Percentiles rank a stretch among this genome's conserved stretches.
phyloP scores from a whole-genome alignment of 2,329 filamentous ascomycete species.

The Aureobasidium leucospermi region DNA sequence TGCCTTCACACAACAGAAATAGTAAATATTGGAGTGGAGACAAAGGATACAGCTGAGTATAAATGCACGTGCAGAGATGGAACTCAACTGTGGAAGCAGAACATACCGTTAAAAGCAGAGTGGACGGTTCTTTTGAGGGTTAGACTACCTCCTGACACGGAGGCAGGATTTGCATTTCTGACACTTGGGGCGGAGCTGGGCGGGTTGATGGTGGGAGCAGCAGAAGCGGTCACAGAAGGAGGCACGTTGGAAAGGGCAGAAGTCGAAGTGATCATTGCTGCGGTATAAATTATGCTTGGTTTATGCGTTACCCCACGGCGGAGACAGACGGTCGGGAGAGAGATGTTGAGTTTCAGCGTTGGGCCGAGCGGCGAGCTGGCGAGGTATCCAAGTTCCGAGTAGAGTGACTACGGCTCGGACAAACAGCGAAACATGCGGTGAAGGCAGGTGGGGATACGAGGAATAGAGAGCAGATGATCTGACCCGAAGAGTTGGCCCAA shows the following conservation, averaged over 20 bases:
- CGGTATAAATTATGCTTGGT: constrained; percentile 3
- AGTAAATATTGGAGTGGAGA: too few species aligned
- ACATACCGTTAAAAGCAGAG: constrained; percentile 34
- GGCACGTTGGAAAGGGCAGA: constrained; percentile 11
- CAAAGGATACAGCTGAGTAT: background rate
- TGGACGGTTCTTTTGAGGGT: constrained; percentile 26
- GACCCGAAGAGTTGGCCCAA: background rate
- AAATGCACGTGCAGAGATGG: background rate
- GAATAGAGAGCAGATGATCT: background rate
- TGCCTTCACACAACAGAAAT: too few species aligned
- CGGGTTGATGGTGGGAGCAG: constrained; percentile 12
- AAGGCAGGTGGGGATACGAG: background rate
- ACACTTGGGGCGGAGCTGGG: constrained; percentile 9
- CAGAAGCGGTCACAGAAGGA: constrained; percentile 13
- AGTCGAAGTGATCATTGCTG: constrained; percentile 5
- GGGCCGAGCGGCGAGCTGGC: background rate
- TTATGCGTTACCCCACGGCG: constrained; percentile 8
- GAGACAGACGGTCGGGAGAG: background rate
- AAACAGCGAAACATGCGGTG: background rate
- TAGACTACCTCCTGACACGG: constrained; percentile 6
- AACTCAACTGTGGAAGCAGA: background rate
- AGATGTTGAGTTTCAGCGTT: background rate
- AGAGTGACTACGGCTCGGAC: background rate
- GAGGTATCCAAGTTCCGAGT: background rate
- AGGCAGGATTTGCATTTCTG: constrained; percentile 13